These are phyloP conservation scores for Lasiosphaeria miniovina DNA, from an alignment of 495 filamentous ascomycete species.

Conservation along the genomic window DNA sequence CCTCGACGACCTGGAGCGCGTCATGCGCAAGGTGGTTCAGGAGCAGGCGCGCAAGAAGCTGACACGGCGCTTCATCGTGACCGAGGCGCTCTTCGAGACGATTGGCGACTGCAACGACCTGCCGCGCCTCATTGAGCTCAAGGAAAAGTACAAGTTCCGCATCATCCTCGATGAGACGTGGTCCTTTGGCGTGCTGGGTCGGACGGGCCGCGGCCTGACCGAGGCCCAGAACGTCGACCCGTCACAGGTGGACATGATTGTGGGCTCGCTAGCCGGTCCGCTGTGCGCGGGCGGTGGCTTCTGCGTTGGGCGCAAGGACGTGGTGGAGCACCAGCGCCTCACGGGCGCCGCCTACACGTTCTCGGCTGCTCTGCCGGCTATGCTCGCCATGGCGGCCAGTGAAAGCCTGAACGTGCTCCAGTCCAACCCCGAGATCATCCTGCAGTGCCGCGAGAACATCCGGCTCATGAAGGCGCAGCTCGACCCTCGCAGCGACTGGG, in stretches of 20 bases:
- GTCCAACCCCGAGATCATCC: conserved; percentile 72
- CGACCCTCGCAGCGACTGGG: conserved; percentile 92
- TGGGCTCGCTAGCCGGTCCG: conserved; percentile 86
- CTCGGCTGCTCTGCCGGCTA: conserved; percentile 88
- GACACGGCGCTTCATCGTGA: conserved; percentile 92
- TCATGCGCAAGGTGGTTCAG: conserved; percentile 78
- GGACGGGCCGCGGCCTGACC: conserved; percentile 86
- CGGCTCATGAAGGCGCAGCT: conserved; percentile 79
- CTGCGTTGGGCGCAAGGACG: conserved; percentile 83
- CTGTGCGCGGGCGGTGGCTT: conserved; percentile 93
- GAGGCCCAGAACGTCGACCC: conserved; percentile 96
- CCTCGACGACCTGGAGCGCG: conserved; percentile 85
- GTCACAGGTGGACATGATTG: conserved; percentile 87
- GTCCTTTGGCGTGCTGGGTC: conserved; percentile 90
- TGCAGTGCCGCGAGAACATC: conserved; percentile 75
- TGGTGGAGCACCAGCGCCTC: conserved; percentile 93
- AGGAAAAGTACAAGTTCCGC: conserved; percentile 93
- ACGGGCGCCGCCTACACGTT: conserved; percentile 87
- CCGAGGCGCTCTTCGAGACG: conserved; percentile 91
- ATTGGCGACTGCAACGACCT: conserved; percentile 82
- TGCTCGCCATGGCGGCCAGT: conserved; percentile 90
- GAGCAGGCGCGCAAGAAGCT: conserved; percentile 86
- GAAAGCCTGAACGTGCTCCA: conserved; percentile 83
- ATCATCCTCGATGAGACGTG: conserved; percentile 95
- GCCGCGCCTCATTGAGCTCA: conserved; percentile 83